phyloP scores from a whole-genome alignment of 2,329 filamentous ascomycete species.

The Zasmidium cellare region DNA sequence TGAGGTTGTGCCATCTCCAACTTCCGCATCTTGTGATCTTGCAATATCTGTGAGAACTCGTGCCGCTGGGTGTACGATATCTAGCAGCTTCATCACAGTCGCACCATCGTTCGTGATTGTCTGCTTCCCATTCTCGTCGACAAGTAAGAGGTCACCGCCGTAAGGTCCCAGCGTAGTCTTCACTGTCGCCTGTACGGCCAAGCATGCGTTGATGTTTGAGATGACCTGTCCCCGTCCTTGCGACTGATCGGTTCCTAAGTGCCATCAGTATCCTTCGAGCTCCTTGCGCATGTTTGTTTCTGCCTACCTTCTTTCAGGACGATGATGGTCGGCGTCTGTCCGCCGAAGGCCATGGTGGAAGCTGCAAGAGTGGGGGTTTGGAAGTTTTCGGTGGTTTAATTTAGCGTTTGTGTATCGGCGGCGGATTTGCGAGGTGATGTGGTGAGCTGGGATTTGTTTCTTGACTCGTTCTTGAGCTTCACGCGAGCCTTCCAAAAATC shows the following conservation, averaged over 20 bases:
- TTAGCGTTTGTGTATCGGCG: too few species aligned
- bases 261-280: conserved; percentile 21
- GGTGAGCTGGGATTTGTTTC: too few species aligned
- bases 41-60: conserved; percentile 98
- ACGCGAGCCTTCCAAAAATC: too few species aligned
- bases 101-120: conserved; percentile 99
- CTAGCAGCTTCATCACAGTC: conserved; percentile 99
- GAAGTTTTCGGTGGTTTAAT: not conserved
- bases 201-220: conserved; percentile 97
- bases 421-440: too few species aligned
- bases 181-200: conserved; percentile 93
- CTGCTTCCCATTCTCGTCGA: conserved; percentile 91
- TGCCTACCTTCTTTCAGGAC: conserved; percentile 90
- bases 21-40: conserved; percentile 97
- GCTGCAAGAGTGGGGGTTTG: conserved; percentile 8
- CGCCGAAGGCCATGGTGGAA: conserved; percentile 83
- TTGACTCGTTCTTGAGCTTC: too few species aligned
- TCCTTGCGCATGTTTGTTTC: conserved; percentile 3
- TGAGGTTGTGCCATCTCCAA: conserved; percentile 95
- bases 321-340: conserved; percentile 96
- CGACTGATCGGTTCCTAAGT: conserved; percentile 86
- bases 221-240: conserved; percentile 96
- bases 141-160: conserved; percentile 92
- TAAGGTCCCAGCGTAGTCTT: conserved; percentile 95
- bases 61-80: conserved; percentile 96